These are phyloP conservation scores for Pythium plurisporium DNA, from an alignment of 352 stramenopile species.

Conservation along the genomic window DNA sequence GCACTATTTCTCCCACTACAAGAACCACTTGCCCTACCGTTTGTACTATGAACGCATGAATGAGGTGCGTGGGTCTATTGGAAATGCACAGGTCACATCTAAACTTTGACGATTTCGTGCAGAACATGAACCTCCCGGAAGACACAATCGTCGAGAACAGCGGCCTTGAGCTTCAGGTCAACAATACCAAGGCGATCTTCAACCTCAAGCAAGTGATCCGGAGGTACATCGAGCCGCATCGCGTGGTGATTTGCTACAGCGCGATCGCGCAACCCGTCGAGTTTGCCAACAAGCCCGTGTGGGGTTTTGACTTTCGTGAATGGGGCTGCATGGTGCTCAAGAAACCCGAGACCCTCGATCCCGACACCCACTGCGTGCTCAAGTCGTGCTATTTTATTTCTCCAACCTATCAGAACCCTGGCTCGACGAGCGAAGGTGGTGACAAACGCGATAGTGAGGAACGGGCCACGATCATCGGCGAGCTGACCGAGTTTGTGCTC, in stretches of 20 bases:
- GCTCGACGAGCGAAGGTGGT: background rate
- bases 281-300: conserved; percentile 37
- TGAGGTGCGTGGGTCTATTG: too few species aligned
- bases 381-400: conserved; percentile 55
- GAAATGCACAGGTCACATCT: too few species aligned
- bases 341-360: conserved; percentile 22
- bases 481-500: conserved; percentile 18
- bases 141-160: conserved; percentile 58
- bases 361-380: conserved; percentile 25
- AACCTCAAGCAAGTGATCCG: conserved; percentile 42
- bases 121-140: conserved; percentile 23
- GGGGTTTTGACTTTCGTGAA: conserved; percentile 46
- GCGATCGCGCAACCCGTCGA: conserved; percentile 48
- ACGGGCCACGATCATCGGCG: conserved; percentile 10
- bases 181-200: conserved; percentile 39
- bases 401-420: conserved; percentile 23
- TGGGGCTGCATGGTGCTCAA: conserved; percentile 54
- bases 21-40: conserved; percentile 3
- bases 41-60: conserved; percentile 10
- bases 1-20: conserved; percentile 10
- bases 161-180: conserved; percentile 44
- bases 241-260: conserved; percentile 46
- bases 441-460: background rate
- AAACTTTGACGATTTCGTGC: background rate
- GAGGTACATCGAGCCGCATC: conserved; percentile 37